A percentile compares a stretch with the other conserved stretches of the same genome.
Evolutionary conservation across 768 basidiomycete genomes (phyloP).

Genomic region (Polyporus arcularius): DNA sequence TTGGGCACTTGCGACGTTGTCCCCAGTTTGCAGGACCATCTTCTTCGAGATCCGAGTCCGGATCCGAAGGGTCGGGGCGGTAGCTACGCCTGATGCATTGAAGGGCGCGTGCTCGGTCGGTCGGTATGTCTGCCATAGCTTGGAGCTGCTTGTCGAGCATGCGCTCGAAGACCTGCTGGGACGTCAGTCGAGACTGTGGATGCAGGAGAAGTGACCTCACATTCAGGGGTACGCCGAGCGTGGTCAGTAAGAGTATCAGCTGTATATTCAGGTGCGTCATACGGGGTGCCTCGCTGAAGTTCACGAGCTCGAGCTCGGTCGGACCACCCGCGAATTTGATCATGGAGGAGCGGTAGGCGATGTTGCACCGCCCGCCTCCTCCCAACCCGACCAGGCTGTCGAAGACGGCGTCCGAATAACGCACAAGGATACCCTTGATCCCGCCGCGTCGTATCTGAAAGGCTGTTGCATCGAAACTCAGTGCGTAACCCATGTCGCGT

Average conservation of each 20-base stretch:
- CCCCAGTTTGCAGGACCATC: no score
- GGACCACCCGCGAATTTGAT: conserved; percentile 8
- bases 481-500: no score
- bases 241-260: conserved; percentile 3
- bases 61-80: not conserved
- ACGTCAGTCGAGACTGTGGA: not conserved
- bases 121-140: conserved; percentile 4
- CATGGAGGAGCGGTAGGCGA: not conserved
- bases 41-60: conserved; percentile 1
- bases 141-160: conserved; percentile 9
- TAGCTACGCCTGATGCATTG: not conserved
- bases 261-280: conserved; percentile 4
- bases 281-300: not conserved
- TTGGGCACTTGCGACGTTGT: no score
- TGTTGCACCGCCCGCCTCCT: no score
- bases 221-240: not conserved
- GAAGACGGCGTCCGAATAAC: no score
- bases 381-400: no score
- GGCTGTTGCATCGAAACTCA: no score
- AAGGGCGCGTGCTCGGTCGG: not conserved
- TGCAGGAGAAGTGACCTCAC: not conserved
- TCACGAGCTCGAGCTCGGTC: conserved; percentile 3
- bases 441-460: no score
- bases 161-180: not conserved
- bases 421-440: no score